phyloP scores from a whole-genome alignment of 2,329 filamentous ascomycete genomes.

The Stagonosporopsis chrysanthemi region DNA sequence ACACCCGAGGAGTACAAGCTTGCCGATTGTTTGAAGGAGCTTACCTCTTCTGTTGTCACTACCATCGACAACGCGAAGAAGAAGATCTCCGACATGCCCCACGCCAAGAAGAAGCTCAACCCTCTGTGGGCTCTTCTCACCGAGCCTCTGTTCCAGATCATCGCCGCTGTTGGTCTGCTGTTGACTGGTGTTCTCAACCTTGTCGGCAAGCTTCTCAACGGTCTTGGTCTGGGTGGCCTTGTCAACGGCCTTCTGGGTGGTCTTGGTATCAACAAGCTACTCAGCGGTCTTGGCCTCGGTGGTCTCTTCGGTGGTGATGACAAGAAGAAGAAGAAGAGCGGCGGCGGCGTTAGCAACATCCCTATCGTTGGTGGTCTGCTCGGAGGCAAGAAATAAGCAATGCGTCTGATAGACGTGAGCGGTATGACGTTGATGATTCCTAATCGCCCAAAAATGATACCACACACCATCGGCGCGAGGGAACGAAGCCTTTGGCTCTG shows the following conservation, averaged over 20 bases:
- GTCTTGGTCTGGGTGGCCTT: conserved; percentile 81
- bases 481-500: conserved; percentile 19
- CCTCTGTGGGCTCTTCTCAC: conserved; percentile 84
- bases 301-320: conserved; percentile 62
- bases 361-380: conserved; percentile 59
- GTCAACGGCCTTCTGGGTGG: conserved; percentile 81
- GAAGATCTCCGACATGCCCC: conserved; percentile 88
- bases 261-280: conserved; percentile 76
- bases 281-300: conserved; percentile 74
- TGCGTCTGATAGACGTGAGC: conserved; percentile 7
- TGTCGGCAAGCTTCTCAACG: conserved; percentile 80
- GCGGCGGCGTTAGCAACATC: conserved; percentile 48
- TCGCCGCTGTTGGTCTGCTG: conserved; percentile 85
- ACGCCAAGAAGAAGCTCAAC: conserved; percentile 93
- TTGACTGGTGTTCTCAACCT: conserved; percentile 84
- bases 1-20: conserved; percentile 84
- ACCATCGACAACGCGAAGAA: conserved; percentile 89
- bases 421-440: conserved; percentile 23
- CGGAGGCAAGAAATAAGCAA: conserved; percentile 49
- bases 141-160: conserved; percentile 90
- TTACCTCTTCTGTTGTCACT: conserved; percentile 80
- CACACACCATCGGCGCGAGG: conserved; percentile 29
- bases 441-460: conserved; percentile 26
- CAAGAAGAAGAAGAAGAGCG: conserved; percentile 61
- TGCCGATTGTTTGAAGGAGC: conserved; percentile 84